These are phyloP conservation scores for Dioszegia hungarica DNA, from an alignment of 768 basidiomycete species.

Conservation along the genomic window DNA sequence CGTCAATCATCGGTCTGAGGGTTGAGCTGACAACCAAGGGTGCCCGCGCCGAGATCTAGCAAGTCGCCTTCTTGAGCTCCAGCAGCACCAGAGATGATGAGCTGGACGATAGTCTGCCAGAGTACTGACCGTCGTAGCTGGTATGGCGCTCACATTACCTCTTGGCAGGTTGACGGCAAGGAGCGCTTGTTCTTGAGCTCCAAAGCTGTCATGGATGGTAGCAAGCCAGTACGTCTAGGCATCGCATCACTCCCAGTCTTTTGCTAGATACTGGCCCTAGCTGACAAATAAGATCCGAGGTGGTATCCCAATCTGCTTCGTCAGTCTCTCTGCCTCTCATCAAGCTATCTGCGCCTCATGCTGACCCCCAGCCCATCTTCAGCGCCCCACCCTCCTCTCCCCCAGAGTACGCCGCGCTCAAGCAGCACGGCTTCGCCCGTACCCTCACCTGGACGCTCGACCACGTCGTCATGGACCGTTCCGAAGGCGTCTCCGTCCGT, in stretches of 20 bases:
- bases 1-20: neutral
- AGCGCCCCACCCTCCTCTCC: constrained; percentile 66
- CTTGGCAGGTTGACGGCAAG: constrained; percentile 62
- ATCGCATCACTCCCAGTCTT: no score
- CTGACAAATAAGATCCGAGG: constrained; percentile 47
- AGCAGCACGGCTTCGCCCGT: constrained; percentile 90
- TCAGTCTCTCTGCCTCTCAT: constrained; percentile 12
- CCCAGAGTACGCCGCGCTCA: constrained; percentile 58
- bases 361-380: constrained; percentile 62
- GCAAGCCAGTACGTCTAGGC: constrained; percentile 56
- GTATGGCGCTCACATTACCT: constrained; percentile 81
- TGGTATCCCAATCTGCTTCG: constrained; percentile 60
- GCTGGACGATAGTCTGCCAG: no score
- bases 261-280: no score
- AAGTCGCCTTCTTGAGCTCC: neutral
- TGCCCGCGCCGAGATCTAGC: constrained; percentile 40
- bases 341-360: no score
- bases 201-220: constrained; percentile 72
- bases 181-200: constrained; percentile 79
- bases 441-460: constrained; percentile 69
- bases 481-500: constrained; percentile 66
- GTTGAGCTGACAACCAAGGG: constrained; percentile 17
- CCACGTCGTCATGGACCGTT: constrained; percentile 62
- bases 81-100: no score
- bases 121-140: constrained; percentile 46